Evolutionary conservation across 257 asterid species (phyloP).

Genomic region (Solanum medicagineum): DNA sequence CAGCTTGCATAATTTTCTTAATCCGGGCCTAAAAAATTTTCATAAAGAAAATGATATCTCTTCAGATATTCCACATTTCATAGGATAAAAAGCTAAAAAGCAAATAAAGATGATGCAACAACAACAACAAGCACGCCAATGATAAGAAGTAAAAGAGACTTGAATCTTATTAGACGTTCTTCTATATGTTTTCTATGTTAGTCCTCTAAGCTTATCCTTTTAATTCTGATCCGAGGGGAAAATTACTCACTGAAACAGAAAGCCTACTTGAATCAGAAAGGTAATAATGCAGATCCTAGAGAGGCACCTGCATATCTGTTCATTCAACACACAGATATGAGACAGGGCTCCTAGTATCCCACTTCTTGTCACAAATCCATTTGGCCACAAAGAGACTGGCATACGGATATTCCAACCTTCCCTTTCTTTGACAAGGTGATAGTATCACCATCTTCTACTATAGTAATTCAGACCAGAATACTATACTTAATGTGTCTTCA

Average conservation of each 20-base stretch:
- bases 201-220: neutral
- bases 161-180: neutral
- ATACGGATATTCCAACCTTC: neutral
- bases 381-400: neutral
- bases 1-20: conserved; percentile 94
- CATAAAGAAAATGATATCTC: neutral
- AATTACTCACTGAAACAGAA: neutral
- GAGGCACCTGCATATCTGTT: neutral
- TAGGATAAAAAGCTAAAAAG: neutral
- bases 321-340: neutral
- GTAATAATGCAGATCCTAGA: neutral
- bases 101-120: neutral
- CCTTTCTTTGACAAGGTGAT: neutral
- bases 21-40: conserved; percentile 59
- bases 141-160: neutral
- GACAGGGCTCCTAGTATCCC: neutral
- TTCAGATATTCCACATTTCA: neutral
- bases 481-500: neutral
- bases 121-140: neutral
- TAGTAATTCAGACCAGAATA: neutral
- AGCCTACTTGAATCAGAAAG: neutral
- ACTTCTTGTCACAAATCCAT: neutral
- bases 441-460: neutral
- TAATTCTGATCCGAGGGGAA: neutral
- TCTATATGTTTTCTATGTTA: neutral